A percentile compares a stretch with the other conserved stretches of the same genome.
Conservation (phyloP, 1,139 yeast genomes). For the Pichia sp. region DNA sequence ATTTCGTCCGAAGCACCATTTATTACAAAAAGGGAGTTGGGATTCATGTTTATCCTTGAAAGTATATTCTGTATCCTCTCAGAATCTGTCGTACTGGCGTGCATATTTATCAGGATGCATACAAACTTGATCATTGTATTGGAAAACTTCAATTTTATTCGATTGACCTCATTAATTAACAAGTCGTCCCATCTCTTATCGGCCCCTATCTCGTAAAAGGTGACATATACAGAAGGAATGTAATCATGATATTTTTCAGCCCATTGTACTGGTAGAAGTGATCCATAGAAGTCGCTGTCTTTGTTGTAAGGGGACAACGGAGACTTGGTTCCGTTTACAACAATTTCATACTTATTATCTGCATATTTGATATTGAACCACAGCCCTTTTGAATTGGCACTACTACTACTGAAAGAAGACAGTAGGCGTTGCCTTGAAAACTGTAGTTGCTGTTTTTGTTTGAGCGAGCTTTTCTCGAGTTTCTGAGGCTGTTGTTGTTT, state of each 20-base stretch:
- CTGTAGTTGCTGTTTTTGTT: constrained; percentile 9
- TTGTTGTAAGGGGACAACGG: constrained; percentile 41
- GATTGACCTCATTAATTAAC: constrained; percentile 36
- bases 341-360: constrained; percentile 23
- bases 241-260: constrained; percentile 43
- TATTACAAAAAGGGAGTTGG: constrained; percentile 30
- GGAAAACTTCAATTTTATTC: constrained; percentile 34
- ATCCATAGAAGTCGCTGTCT: constrained; percentile 37
- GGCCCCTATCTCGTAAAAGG: constrained; percentile 37
- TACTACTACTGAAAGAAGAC: constrained; percentile 16
- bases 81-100: constrained; percentile 3
- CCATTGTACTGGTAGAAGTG: constrained; percentile 45
- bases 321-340: constrained; percentile 21
- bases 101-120: constrained; percentile 12
- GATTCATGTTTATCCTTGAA: constrained; percentile 36
- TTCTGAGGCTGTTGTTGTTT: constrained; percentile 1
- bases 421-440: background rate
- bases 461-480: constrained; percentile 3
- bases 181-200: constrained; percentile 23
- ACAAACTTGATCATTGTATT: constrained; percentile 18
- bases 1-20: constrained; percentile 12
- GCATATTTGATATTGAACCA: constrained; percentile 32
- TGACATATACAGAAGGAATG: constrained; percentile 42
- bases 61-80: constrained; percentile 29
- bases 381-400: constrained; percentile 15